These are phyloP conservation scores for Aspergillus candidus DNA, from an alignment of 2,329 filamentous ascomycete species.

Conservation along the genomic window DNA sequence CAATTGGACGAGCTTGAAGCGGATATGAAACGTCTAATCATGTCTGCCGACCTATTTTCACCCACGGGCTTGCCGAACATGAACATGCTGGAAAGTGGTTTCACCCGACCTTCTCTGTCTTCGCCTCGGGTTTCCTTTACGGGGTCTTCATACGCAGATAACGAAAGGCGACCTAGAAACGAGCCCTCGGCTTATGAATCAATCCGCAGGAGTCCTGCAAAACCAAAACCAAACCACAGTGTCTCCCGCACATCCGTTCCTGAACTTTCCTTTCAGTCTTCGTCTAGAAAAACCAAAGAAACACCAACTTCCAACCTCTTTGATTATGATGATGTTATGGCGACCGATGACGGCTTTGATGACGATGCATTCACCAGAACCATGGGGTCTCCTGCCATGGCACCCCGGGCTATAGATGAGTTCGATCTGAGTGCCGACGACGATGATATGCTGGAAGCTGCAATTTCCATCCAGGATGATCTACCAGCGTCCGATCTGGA, in stretches of 20 bases:
- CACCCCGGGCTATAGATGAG: constrained; percentile 27
- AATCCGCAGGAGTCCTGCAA: background rate
- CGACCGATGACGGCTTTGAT: constrained; percentile 13
- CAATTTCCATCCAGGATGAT: constrained; percentile 32
- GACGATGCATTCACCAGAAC: constrained; percentile 32
- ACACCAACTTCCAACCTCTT: constrained; percentile 4
- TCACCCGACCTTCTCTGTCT: background rate
- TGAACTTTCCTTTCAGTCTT: constrained; percentile 1
- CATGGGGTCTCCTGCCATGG: constrained; percentile 34
- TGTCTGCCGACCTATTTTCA: constrained; percentile 24
- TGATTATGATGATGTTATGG: constrained; percentile 18
- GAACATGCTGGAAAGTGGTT: background rate
- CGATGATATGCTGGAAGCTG: constrained; percentile 41
- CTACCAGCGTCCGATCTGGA: constrained; percentile 9
- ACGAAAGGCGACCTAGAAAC: too few relatives aligned
- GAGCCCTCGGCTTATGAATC: too few relatives aligned
- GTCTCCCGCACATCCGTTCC: constrained; percentile 1
- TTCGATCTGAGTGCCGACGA: constrained; percentile 41
- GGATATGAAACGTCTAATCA: constrained; percentile 30
- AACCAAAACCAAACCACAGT: constrained; percentile 1
- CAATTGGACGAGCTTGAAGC: constrained; percentile 31
- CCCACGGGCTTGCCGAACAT: constrained; percentile 1
- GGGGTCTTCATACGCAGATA: too few relatives aligned
- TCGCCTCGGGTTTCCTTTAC: too few relatives aligned
- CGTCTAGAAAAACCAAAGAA: constrained; percentile 3